Percentiles rank a stretch among this genome's conserved stretches.
phyloP scores from a whole-genome alignment of 1,284 basidiomycete species.

The Trichosporon asahii region DNA sequence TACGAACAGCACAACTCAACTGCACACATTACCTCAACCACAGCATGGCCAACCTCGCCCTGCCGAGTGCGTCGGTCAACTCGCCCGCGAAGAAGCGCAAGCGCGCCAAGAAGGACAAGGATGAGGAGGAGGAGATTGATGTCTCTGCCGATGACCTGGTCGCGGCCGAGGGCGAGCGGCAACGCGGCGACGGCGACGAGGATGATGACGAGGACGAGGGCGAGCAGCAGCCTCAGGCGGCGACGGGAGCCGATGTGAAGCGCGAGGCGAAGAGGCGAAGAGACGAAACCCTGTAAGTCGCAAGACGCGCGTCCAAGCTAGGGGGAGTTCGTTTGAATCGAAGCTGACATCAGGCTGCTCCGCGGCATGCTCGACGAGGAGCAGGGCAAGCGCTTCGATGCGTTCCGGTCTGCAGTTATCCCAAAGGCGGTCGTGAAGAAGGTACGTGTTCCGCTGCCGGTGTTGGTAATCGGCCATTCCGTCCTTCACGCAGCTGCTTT shows the following conservation, averaged over 20 bases:
- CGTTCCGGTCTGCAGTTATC: slow-evolving; percentile 37
- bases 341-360: slow-evolving; percentile 29
- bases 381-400: slow-evolving; percentile 43
- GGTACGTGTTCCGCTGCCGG: slow-evolving; percentile 26
- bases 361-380: slow-evolving; percentile 42
- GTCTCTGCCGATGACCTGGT: slow-evolving; percentile 28
- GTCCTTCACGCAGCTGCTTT: too few species aligned
- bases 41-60: slow-evolving; percentile 22
- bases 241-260: slow-evolving; percentile 17
- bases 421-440: slow-evolving; percentile 38
- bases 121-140: slow-evolving; percentile 26
- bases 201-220: slow-evolving; percentile 29
- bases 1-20: background rate
- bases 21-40: background rate
- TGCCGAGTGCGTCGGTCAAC: slow-evolving; percentile 15
- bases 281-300: slow-evolving; percentile 21
- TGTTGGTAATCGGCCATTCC: too few species aligned
- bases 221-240: slow-evolving; percentile 6
- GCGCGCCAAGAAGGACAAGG: slow-evolving; percentile 20
- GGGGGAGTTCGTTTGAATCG: too few species aligned
- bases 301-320: too few species aligned
- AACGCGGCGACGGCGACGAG: slow-evolving; percentile 21
- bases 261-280: slow-evolving; percentile 20
- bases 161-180: slow-evolving; percentile 16
- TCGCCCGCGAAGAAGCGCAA: slow-evolving; percentile 25